A percentile compares a stretch with the other conserved stretches of the same genome.
Evolutionary conservation across 768 basidiomycete genomes (phyloP).

Genomic region (Omphalotus guepiniiformis): DNA sequence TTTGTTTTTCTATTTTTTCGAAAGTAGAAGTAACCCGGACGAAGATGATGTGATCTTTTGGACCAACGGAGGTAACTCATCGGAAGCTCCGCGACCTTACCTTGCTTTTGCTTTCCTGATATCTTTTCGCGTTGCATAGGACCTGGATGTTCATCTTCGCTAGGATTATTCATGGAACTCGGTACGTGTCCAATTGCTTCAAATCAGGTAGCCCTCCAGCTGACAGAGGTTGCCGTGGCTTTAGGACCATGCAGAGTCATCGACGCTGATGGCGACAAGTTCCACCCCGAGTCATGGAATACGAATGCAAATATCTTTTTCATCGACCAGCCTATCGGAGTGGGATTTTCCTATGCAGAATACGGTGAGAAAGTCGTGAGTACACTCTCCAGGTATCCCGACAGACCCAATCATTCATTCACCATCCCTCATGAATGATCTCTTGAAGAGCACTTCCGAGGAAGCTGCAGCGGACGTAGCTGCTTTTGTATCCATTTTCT

Average conservation of each 20-base stretch:
- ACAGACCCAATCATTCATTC: not conserved
- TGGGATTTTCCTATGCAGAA: constrained; percentile 40
- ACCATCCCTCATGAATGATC: not conserved
- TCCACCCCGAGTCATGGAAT: constrained; percentile 46
- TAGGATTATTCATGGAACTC: constrained; percentile 51
- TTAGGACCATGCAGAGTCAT: constrained; percentile 53
- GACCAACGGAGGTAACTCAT: constrained; percentile 40
- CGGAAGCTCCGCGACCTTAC: not conserved
- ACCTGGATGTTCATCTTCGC: constrained; percentile 18
- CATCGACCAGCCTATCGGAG: constrained; percentile 38
- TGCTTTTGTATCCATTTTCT: constrained; percentile 52
- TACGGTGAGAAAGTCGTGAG: constrained; percentile 39
- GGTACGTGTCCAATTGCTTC: constrained; percentile 35
- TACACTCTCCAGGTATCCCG: not conserved
- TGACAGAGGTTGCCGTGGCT: constrained; percentile 28
- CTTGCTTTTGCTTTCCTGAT: no score
- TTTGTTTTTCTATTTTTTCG: constrained; percentile 76
- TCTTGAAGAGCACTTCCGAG: constrained; percentile 40
- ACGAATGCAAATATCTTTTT: constrained; percentile 39
- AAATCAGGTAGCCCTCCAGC: constrained; percentile 28
- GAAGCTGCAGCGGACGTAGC: constrained; percentile 51
- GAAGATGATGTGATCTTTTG: constrained; percentile 60
- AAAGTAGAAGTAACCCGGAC: constrained; percentile 57
- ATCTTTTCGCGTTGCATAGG: no score
- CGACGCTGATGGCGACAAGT: constrained; percentile 32